Evolutionary conservation across 2,329 filamentous ascomycete species (phyloP), one percentile per base, ranked within the genome.

Genomic region (Verticillium albo-atrum): DNA sequence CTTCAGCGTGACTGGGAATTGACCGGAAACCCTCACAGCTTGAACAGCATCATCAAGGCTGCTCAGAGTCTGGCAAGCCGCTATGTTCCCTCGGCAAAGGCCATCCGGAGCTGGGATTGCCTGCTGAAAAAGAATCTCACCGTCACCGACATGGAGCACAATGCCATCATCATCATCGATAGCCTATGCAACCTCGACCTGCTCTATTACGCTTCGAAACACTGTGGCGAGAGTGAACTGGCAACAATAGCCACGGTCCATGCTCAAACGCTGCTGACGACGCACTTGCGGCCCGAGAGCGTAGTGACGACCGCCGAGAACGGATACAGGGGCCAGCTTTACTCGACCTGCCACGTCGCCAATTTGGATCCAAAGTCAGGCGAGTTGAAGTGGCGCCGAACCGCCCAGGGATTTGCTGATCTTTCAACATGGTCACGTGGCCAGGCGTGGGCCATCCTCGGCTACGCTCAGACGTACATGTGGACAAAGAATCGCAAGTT

Each of bases 71-170:
- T 83, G 4, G 75, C 76, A 0, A 74, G 72, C 2, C 68, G 79
- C 53, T 82, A 75, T 28, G 71, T 77, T 20, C 67, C 72, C 0
- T 66, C 69, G 0, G 74, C 77, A 0, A 72, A 72, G 26, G 78
- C 77, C 0, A 81, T 82, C 53, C 70, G 80, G 6, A 81, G 79
- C 58, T 83, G 79, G 79, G 79, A 82, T 60, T 70, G 70, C 1
- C 64, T 72, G 2, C 7, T 66, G n/a, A 68, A 72, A 32, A 69
- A 68, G 27, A 59, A 68, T 25, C 55, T 68, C 55, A 65, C 57
- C n/a, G 68, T 70, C n/a, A 67, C 61, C 2, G 61, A 65, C 27
- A 63, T 70, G 53, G 67, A 69, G 3, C 64, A 72, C 1, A 68
- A 74, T 23, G 71, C 72, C 20, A 59, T 76, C 1, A 67, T 77